Evolutionary conservation across 768 basidiomycete species (phyloP).

Genomic region (Suillus paluster): DNA sequence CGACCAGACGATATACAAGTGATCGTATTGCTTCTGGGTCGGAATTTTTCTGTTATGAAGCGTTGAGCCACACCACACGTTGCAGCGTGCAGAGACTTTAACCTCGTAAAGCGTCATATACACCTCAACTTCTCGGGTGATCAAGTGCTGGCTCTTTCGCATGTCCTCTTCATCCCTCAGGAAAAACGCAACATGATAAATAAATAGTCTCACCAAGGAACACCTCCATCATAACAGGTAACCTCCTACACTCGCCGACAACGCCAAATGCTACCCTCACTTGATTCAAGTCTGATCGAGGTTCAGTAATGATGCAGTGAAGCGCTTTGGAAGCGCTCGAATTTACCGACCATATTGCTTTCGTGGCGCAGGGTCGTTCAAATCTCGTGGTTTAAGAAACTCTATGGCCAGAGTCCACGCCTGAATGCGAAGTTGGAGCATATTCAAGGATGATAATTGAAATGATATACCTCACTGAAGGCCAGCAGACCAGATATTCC

Average conservation of each 20-base stretch:
- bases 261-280: conserved; percentile 61
- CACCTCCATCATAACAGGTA: conserved; percentile 68
- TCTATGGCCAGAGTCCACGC: conserved; percentile 62
- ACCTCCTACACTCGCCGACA: conserved; percentile 59
- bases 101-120: conserved; percentile 71
- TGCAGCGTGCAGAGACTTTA: neutral
- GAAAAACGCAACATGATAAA: neutral
- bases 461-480: conserved; percentile 58
- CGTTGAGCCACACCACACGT: conserved; percentile 6
- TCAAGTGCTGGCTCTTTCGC: conserved; percentile 58
- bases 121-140: conserved; percentile 60
- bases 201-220: conserved; percentile 60
- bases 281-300: conserved; percentile 47
- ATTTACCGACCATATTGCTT: conserved; percentile 31
- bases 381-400: conserved; percentile 59
- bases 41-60: conserved; percentile 43
- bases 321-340: neutral
- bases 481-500: conserved; percentile 68
- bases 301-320: conserved; percentile 12
- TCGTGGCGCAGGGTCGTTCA: conserved; percentile 42
- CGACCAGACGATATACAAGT: conserved; percentile 61
- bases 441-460: neutral
- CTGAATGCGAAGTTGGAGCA: conserved; percentile 36
- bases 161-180: conserved; percentile 56
- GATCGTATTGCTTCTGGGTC: conserved; percentile 54